Base-by-base conservation (phyloP, 2,329 filamentous ascomycete genomes). In the Aspergillus calidoustus region DNA sequence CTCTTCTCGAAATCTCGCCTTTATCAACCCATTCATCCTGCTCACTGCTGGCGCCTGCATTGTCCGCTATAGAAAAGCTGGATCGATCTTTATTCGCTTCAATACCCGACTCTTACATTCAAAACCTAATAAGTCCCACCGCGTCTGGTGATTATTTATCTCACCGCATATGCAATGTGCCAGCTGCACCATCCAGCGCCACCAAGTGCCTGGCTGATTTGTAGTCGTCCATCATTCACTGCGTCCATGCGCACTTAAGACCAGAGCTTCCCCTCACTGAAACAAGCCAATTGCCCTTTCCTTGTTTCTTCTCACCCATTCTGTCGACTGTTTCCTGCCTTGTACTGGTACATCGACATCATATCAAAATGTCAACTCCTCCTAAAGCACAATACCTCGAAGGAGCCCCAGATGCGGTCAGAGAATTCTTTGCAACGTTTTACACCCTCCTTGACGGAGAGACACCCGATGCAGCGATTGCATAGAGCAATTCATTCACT, bases 401-500 rank as follows among this genome's bases (percentile, higher is more conserved):
- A 41, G 34, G 34, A 41, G 34, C 11, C 2, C 13, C 34, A 3
- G 34, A 11, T 5, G 8, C 34, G 4, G 4, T 41, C 13, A 41
- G 15, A 41, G 34, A 54, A 8, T 34, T 48, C 11, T 22, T 55
- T 11, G 15, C 48, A 5, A 9, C 7, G 4, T 49, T 57, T 44
- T 57, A 57, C 19, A 38, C 30, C 7, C 28, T 57, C n/a, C 13
- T 57, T 4, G 54, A 57, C 19, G 54, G 44, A 1, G 54, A 57
- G 3, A 22, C 46, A 3, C 44, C 44, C 1, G n/a, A 57, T 9
- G 44, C 54, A 25, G 44, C 44, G 0, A 34, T 38, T 11, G 44
- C 41, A 9, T 49, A 11, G 28, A 49, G 44, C 2, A 19, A 38
- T 6, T 38, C 48, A 30, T 57, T 49, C 9, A 23, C n/a, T 5